A percentile compares a stretch with the other conserved stretches of the same genome.
phyloP scores from a whole-genome alignment of 768 basidiomycete genomes.

The Jaapia argillacea region DNA sequence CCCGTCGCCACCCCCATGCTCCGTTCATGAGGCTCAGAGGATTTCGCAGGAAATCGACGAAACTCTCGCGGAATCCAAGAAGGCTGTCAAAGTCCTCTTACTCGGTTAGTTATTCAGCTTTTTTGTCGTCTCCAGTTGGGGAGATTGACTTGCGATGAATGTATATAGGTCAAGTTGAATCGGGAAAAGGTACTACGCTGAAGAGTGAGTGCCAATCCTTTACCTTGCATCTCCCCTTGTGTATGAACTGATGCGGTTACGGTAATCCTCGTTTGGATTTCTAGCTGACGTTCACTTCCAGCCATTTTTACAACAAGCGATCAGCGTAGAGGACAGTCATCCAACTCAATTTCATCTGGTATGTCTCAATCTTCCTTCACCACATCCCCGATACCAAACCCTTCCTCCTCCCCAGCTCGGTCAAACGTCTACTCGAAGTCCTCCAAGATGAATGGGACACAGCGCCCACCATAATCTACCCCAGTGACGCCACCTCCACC shows the following conservation, averaged over 20 bases:
- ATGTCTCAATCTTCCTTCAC: too few species aligned
- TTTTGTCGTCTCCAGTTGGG: background rate
- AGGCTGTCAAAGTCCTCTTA: slow-evolving; percentile 43
- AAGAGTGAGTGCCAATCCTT: slow-evolving; percentile 21
- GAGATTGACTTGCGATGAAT: background rate
- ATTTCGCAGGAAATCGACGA: slow-evolving; percentile 41
- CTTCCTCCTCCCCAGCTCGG: slow-evolving; percentile 27
- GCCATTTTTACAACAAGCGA: slow-evolving; percentile 49
- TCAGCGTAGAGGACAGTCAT: slow-evolving; percentile 54
- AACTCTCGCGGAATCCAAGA: slow-evolving; percentile 32
- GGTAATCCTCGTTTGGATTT: too few species aligned
- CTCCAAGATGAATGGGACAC: slow-evolving; percentile 37
- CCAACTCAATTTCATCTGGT: slow-evolving; percentile 64
- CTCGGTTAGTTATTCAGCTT: slow-evolving; percentile 32
- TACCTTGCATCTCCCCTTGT: too few species aligned
- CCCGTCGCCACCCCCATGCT: too few species aligned
- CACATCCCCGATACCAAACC: background rate
- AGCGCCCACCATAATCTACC: too few species aligned
- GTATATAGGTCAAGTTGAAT: slow-evolving; percentile 44
- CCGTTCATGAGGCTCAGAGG: slow-evolving; percentile 33
- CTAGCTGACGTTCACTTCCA: slow-evolving; percentile 54
- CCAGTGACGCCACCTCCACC: slow-evolving; percentile 12
- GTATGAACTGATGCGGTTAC: too few species aligned
- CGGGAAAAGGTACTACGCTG: slow-evolving; percentile 37
- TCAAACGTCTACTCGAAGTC: slow-evolving; percentile 47